Evolutionary conservation across 2,329 filamentous ascomycete genomes (phyloP), one percentile per base, ranked within the genome.

Genomic region (Neofusicoccum kwambonambiense): DNA sequence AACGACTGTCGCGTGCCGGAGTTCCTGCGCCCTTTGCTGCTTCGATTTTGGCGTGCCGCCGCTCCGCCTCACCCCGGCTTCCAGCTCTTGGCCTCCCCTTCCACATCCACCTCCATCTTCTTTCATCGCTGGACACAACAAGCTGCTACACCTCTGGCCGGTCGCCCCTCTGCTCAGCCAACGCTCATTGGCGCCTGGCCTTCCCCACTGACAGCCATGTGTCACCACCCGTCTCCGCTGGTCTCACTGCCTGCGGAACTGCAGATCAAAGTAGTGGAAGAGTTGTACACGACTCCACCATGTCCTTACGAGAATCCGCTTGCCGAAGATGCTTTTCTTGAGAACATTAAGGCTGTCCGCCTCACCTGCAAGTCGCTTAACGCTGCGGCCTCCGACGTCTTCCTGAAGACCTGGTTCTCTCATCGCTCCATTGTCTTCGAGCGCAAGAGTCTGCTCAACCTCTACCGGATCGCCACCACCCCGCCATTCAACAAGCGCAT

Each of bases 261-360:
- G 41, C 65, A 66, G n/a, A 64, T 62, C 37, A 65, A 67, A 54
- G 62, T 68, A 27, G 65, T 67, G 4, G 64, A 68, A 7, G 58
- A 67, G 50, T 64, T 68, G 12, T 67, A 64, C 65, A 61, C 65
- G 60, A 35, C 63, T 49, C 35, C 64, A 17, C 50, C 60, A 9
- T 60, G 63, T 37, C 41, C 62, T 7, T 60, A 60, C 11, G 52
- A 47, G 42, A 63, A 50, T 45, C 65, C 39, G 5, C 56, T 60
- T 45, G 56, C 42, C 56, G 39, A 61, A 19, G 60, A 65, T 15
- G 31, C 49, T 17, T 63, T 69, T n/a, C 67, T 66, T 15, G 64
- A 62, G 57, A 64, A 67, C 51, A 49, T 67, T 45, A 61, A 65
- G 17, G 60, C 66, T 13, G 65, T 66, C 12, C 64, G 66, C 22